These are phyloP conservation scores for Puccinia horiana DNA, from an alignment of 1,284 basidiomycete genomes.

Conservation along the genomic window DNA sequence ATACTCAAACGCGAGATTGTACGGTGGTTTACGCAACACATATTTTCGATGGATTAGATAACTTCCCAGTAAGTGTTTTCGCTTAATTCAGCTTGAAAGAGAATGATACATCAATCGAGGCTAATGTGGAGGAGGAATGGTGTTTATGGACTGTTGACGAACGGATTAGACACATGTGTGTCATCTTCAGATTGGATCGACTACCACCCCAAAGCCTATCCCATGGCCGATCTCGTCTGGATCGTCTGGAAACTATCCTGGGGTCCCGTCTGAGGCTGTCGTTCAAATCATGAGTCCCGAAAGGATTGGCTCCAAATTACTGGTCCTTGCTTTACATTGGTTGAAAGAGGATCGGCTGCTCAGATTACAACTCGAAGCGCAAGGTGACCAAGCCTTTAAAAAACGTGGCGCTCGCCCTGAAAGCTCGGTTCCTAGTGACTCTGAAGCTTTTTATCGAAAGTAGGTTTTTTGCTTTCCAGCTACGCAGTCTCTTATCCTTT, in stretches of 20 bases:
- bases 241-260: slow-evolving; percentile 47
- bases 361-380: slow-evolving; percentile 65
- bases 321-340: slow-evolving; percentile 78
- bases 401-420: slow-evolving; percentile 72
- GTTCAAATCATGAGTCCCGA: slow-evolving; percentile 53
- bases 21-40: slow-evolving; percentile 95
- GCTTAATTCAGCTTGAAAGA: neutral
- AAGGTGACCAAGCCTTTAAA: slow-evolving; percentile 59
- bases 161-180: slow-evolving; percentile 69
- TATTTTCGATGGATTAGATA: slow-evolving; percentile 84
- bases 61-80: slow-evolving; percentile 66
- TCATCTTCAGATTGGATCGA: slow-evolving; percentile 79
- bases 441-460: slow-evolving; percentile 87
- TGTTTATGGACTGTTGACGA: neutral
- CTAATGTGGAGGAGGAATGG: neutral
- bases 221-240: slow-evolving; percentile 66
- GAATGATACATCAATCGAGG: neutral
- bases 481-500: neutral
- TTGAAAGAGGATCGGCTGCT: slow-evolving; percentile 75
- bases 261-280: slow-evolving; percentile 51
- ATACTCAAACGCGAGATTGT: slow-evolving; percentile 76
- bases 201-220: slow-evolving; percentile 67
- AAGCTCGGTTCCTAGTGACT: slow-evolving; percentile 68
- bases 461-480: slow-evolving; percentile 58
- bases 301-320: slow-evolving; percentile 64